Conservation (phyloP, 441 rosid genomes). For the Geranium incanum region DNA sequence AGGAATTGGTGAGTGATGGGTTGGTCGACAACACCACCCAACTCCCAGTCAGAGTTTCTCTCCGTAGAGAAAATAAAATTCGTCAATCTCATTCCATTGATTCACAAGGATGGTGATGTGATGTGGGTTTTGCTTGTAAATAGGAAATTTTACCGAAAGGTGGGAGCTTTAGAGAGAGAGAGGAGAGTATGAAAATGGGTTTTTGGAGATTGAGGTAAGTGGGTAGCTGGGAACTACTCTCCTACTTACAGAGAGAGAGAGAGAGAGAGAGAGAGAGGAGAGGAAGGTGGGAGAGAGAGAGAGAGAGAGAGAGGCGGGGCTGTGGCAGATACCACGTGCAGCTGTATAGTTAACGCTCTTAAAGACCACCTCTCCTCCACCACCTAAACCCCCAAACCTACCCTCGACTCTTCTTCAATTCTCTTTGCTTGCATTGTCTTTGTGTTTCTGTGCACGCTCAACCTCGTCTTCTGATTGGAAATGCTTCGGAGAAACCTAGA, state of each 20-base stretch:
- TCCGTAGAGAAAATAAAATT: not conserved
- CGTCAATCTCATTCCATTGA: not conserved
- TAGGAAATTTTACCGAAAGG: not conserved
- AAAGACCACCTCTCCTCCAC: conserved; percentile 18
- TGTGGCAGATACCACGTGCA: conserved; percentile 65
- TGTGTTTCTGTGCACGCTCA: not conserved
- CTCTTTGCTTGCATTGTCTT: conserved; percentile 7
- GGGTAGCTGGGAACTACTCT: conserved; percentile 39
- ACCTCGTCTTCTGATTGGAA: not conserved
- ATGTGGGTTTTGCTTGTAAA: conserved; percentile 2
- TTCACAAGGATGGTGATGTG: not conserved
- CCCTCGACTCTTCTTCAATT: conserved; percentile 23
- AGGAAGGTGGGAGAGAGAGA: not conserved
- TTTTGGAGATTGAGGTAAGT: not conserved
- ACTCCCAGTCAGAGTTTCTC: conserved; percentile 8
- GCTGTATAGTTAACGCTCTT: conserved; percentile 24
- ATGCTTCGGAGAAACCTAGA: not conserved
- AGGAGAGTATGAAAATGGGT: not conserved
- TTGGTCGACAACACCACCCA: conserved; percentile 11
- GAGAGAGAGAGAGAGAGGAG: not conserved
- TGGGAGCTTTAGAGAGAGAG: not conserved
- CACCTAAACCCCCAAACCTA: conserved; percentile 45
- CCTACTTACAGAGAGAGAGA: not conserved
- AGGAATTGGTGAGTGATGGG: not conserved
- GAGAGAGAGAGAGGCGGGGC: conserved; percentile 13